Percentiles rank a stretch among this genome's conserved stretches.
Evolutionary conservation across 805 yeast species (phyloP).

Genomic region (Tetrapisispora iriomotensis): DNA sequence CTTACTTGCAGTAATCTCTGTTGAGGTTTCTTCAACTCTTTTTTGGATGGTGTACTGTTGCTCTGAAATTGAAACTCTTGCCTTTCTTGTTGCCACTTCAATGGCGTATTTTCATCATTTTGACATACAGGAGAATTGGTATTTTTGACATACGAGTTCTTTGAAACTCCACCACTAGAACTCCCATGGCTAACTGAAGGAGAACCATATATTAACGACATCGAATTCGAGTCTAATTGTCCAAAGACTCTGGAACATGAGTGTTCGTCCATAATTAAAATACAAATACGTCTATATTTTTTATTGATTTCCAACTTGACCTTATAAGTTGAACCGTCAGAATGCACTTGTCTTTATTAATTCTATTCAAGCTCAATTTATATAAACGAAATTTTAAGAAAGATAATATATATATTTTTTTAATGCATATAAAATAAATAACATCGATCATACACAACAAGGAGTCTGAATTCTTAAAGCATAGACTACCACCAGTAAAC

Average conservation of each 20-base stretch:
- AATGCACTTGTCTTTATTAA: too few relatives aligned
- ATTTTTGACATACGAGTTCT: conserved; percentile 6
- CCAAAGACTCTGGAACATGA: conserved; percentile 15
- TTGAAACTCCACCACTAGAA: conserved; percentile 6
- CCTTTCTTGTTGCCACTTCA: conserved; percentile 21
- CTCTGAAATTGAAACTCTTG: conserved; percentile 24
- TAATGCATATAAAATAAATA: too few relatives aligned
- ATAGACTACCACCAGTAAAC: too few relatives aligned
- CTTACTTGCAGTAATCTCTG: conserved; percentile 10
- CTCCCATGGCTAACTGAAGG: conserved; percentile 10
- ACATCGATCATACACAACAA: too few relatives aligned
- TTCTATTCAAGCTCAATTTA: too few relatives aligned
- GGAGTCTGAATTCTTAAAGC: too few relatives aligned
- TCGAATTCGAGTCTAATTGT: conserved; percentile 21
- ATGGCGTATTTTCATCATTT: conserved; percentile 13
- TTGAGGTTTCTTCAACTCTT: conserved; percentile 3
- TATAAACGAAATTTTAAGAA: too few relatives aligned
- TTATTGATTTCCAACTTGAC: too few relatives aligned
- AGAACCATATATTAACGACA: conserved; percentile 17
- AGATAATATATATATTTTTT: too few relatives aligned
- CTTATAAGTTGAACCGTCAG: too few relatives aligned
- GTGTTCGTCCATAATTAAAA: conserved; percentile 7
- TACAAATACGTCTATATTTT: too few relatives aligned
- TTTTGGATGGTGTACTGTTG: conserved; percentile 27
- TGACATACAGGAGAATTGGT: conserved; percentile 10